Percentiles rank a stretch among this genome's conserved stretches.
These are phyloP conservation scores for Kazachstania sp. DNA, from an alignment of 1,139 yeast genomes.

Conservation along the genomic window DNA sequence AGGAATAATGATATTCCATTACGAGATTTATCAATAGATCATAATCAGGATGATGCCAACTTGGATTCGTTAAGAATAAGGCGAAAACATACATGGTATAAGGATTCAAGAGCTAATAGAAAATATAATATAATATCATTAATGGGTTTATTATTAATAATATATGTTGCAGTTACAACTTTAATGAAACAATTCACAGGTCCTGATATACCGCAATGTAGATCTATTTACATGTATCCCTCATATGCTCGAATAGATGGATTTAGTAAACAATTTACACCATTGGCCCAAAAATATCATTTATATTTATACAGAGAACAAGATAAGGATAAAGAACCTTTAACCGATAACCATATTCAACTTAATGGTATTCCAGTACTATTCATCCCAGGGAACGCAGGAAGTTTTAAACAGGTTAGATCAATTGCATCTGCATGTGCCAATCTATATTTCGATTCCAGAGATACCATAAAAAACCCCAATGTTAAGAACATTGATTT, in stretches of 20 bases:
- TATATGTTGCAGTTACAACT: slow-evolving; percentile 8
- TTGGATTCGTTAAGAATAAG: neutral
- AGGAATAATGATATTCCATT: neutral
- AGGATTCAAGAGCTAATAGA: neutral
- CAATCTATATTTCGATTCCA: slow-evolving; percentile 38
- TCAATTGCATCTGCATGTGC: slow-evolving; percentile 81
- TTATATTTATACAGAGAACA: slow-evolving; percentile 74
- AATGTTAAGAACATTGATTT: slow-evolving; percentile 52
- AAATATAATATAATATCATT: slow-evolving; percentile 5
- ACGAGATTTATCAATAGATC: neutral
- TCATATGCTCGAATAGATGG: slow-evolving; percentile 65
- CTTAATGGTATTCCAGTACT: slow-evolving; percentile 76
- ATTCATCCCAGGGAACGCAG: slow-evolving; percentile 97
- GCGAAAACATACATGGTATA: neutral
- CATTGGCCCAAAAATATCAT: slow-evolving; percentile 71
- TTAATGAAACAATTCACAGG: slow-evolving; percentile 22
- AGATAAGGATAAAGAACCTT: slow-evolving; percentile 53
- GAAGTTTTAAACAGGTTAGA: slow-evolving; percentile 81
- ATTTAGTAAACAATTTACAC: slow-evolving; percentile 63
- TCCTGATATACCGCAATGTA: slow-evolving; percentile 44
- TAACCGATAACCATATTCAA: slow-evolving; percentile 33
- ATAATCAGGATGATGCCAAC: neutral
- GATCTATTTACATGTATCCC: slow-evolving; percentile 64
- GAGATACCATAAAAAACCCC: slow-evolving; percentile 19
- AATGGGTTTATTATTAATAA: slow-evolving; percentile 13